Base-by-base conservation (phyloP, 2,329 filamentous ascomycete species). In the Penicillium sclerotigenum region DNA sequence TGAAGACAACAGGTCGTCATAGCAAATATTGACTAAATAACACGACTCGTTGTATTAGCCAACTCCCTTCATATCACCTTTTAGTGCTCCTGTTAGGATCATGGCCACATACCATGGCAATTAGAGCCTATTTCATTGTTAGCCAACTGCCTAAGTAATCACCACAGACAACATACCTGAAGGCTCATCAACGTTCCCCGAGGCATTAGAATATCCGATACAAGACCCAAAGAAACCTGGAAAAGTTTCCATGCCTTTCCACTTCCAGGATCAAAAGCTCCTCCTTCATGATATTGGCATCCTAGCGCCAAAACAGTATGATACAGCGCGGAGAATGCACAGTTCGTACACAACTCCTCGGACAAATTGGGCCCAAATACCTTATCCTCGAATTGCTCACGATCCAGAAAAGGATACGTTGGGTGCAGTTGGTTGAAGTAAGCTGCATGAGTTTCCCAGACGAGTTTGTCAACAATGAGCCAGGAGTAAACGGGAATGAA, bases 351-450 rank as follows among this genome's bases (percentile, higher is more conserved):
- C 1, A 75, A 60, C 4, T 61, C 46, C 5, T 64, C 52, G 5
- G 58, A 55, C 4, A 74, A 65, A 14, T 71, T 52, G 4, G 67
- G 52, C 29, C 61, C 65, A 9, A 62, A 59, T 7, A 68, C 68
- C 18, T 68, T 66, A 0, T 64, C 54, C 56, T 77, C 71, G 51
- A 79, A 79, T 4, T 61, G 47, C 16, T 58, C 47, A 31, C 65
- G 68, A 43, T 77, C 72, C 1, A 79, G 66, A 52, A 79, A 77
- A 0, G 77, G 75, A 54, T 76, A 74, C 0, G 75, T 38, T 0
- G 71, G 71, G 54, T 79, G 75, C 2, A 75, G 60, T 10, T 71
- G 65, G 2, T 72, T 63, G 52, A 79, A 79, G 61, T 77, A 79
- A 24, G 66, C 70, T 75, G 36, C 9, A 20, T 11, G 50, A 16